Base-by-base conservation (phyloP, 192 early-diverging fungal genomes). In the Glomus cerebriforme region DNA sequence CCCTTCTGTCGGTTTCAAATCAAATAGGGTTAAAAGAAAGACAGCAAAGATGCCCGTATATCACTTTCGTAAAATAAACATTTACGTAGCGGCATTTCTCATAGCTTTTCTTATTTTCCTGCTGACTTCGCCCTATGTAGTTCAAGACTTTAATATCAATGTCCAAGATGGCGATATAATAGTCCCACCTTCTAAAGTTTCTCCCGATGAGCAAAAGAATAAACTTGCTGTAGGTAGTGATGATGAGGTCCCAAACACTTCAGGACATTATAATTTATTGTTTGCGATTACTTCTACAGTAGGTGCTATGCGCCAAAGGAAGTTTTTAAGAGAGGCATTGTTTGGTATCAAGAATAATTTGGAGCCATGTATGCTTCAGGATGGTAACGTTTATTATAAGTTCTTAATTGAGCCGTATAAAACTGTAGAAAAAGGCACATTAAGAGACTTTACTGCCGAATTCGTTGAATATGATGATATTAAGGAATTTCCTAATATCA, bases 321-420 rank as follows among this genome's bases (percentile, higher is more conserved):
- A 78, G 32, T 81, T 87, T 80, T 83, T 90, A 27, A 86, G 89
- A 24, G 80, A 87, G 70, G 80, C 79, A 7, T 77, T 88, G 59
- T 90, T 90, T 84, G 89, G 89, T 12, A 84, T 88, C 58, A 65
- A 78, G 27, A 78, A 90, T 75, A 90, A 87, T 73, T 59, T 88
- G 10, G 71, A 83, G 54, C 89, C 87, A 6, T 90, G 87, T 73
- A 88, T 86, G 74, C 70, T 76, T 13, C 59, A 82, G 58, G 81
- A 86, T 49, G 78, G 80, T 32, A 77, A 77, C 22, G 82, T 87
- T 31, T 83, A 82, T 66, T 86, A 88, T 75, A 82, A 82, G 24
- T 87, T 88, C 59, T 86, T 85, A 75, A 71, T 87, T 2, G 62
- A 80, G 0, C 79, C 79, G 7, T 79, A 81, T 82, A 31, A 32